Percentiles rank a stretch among this genome's conserved stretches.
These are phyloP conservation scores for Scheffersomyces lignicola DNA, from an alignment of 1,139 yeast genomes.

Conservation along the genomic window DNA sequence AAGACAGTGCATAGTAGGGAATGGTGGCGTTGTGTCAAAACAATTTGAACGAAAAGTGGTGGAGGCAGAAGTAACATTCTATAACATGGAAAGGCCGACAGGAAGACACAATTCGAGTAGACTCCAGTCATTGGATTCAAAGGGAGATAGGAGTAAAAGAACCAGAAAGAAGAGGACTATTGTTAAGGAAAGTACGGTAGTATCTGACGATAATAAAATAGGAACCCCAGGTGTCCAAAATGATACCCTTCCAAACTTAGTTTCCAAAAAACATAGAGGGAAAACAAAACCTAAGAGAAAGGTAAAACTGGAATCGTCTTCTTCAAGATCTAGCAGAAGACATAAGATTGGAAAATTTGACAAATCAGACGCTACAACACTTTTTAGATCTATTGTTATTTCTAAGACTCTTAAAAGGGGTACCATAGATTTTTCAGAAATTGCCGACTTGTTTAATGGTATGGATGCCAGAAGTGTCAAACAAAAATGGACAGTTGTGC, in stretches of 20 bases:
- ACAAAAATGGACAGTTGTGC: constrained; percentile 62
- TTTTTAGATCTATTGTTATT: constrained; percentile 64
- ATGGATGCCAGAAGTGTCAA: constrained; percentile 39
- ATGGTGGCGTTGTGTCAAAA: constrained; percentile 16
- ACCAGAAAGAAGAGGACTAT: constrained; percentile 8
- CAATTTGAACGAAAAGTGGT: constrained; percentile 21
- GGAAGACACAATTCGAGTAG: constrained; percentile 14
- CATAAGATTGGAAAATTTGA: constrained; percentile 32
- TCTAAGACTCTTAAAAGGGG: constrained; percentile 52
- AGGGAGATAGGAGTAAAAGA: constrained; percentile 7
- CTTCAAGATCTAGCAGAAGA: constrained; percentile 10
- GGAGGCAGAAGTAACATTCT: constrained; percentile 32
- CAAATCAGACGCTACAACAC: constrained; percentile 45
- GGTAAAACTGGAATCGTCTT: constrained; percentile 6
- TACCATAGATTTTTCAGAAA: constrained; percentile 57
- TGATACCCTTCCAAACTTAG: constrained; percentile 20
- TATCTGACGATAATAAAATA: too few species aligned
- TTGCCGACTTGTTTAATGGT: constrained; percentile 47
- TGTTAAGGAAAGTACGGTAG: too few species aligned
- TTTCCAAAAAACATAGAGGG: constrained; percentile 22
- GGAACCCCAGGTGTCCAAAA: too few species aligned
- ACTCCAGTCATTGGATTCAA: constrained; percentile 21
- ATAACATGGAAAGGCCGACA: constrained; percentile 13
- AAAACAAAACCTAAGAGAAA: constrained; percentile 13
- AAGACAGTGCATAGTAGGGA: constrained; percentile 26